These are phyloP conservation scores for Salinomyces thailandicus DNA, from an alignment of 2,329 filamentous ascomycete species.

Conservation along the genomic window DNA sequence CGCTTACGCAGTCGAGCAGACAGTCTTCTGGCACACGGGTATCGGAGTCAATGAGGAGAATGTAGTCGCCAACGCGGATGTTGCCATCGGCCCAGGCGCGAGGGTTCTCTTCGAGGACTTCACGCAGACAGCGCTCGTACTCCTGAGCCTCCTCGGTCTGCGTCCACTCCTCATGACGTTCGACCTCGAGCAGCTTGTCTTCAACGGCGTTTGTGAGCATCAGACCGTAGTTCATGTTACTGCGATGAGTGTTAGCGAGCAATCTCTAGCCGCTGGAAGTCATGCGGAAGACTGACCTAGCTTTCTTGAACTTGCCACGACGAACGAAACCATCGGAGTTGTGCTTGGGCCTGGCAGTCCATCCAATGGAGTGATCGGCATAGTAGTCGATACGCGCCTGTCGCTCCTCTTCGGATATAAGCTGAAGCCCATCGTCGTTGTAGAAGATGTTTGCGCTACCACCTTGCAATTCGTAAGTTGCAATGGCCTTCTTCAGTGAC, in stretches of 20 bases:
- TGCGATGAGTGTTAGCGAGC: neutral
- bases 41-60: conserved; percentile 59
- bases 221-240: conserved; percentile 63
- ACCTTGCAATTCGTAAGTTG: conserved; percentile 65
- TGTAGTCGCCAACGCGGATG: conserved; percentile 52
- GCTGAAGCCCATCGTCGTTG: conserved; percentile 64
- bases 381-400: conserved; percentile 39
- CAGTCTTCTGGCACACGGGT: conserved; percentile 59
- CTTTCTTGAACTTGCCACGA: conserved; percentile 59
- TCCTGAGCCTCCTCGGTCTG: conserved; percentile 31
- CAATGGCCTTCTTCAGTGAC: conserved; percentile 67
- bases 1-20: conserved; percentile 56
- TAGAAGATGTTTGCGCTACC: conserved; percentile 70
- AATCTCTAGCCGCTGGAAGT: neutral
- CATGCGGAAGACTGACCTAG: conserved; percentile 5
- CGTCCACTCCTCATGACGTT: conserved; percentile 28
- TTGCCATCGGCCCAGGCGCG: conserved; percentile 51
- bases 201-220: conserved; percentile 53
- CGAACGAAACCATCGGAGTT: conserved; percentile 43
- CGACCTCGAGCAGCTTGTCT: conserved; percentile 39
- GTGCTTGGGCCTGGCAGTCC: conserved; percentile 41
- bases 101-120: conserved; percentile 44
- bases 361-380: conserved; percentile 41
- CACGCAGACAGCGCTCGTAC: conserved; percentile 41
- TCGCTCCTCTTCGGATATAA: conserved; percentile 43